phyloP scores from a whole-genome alignment of 768 basidiomycete genomes.

The Candolleomyces efflorescens region DNA sequence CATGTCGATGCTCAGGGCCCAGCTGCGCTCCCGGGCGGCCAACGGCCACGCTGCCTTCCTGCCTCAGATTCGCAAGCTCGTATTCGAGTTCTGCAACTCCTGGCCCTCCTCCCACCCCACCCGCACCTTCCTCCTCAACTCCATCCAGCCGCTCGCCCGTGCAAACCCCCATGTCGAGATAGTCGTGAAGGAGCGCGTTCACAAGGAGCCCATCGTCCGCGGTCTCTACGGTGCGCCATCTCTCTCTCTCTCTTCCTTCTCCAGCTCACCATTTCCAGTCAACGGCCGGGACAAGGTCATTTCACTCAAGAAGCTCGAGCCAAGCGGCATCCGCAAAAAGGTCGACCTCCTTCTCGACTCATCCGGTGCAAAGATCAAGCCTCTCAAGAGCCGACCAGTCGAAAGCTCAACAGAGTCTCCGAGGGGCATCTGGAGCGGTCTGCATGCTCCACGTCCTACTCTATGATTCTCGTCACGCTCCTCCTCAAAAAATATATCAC shows the following conservation, averaged over 20 bases:
- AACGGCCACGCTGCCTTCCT: constrained; percentile 76
- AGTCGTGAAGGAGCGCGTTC: constrained; percentile 71
- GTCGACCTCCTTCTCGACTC: constrained; percentile 81
- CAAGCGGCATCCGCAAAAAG: constrained; percentile 71
- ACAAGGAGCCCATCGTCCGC: constrained; percentile 74
- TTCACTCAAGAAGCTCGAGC: constrained; percentile 70
- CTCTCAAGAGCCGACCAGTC: constrained; percentile 71
- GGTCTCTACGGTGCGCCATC: constrained; percentile 71
- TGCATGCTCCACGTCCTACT: constrained; percentile 70
- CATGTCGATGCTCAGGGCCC: constrained; percentile 34
- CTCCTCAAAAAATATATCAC: constrained; percentile 22
- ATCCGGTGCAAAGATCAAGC: constrained; percentile 81
- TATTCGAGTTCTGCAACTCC: constrained; percentile 84
- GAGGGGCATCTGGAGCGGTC: constrained; percentile 87
- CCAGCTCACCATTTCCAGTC: constrained; percentile 41
- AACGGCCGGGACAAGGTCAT: constrained; percentile 90
- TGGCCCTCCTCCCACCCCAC: constrained; percentile 74
- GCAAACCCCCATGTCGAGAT: constrained; percentile 82
- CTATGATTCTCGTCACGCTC: constrained; percentile 26
- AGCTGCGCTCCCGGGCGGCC: constrained; percentile 53
- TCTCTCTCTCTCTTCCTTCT: constrained; percentile 10
- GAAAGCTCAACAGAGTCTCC: constrained; percentile 77
- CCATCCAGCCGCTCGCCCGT: constrained; percentile 61
- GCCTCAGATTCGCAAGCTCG: constrained; percentile 78
- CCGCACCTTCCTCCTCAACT: constrained; percentile 62